Percentiles rank a stretch among this genome's conserved stretches.
These are phyloP conservation scores for Hirschioporus abietinus DNA, from an alignment of 768 basidiomycete species.

Conservation along the genomic window DNA sequence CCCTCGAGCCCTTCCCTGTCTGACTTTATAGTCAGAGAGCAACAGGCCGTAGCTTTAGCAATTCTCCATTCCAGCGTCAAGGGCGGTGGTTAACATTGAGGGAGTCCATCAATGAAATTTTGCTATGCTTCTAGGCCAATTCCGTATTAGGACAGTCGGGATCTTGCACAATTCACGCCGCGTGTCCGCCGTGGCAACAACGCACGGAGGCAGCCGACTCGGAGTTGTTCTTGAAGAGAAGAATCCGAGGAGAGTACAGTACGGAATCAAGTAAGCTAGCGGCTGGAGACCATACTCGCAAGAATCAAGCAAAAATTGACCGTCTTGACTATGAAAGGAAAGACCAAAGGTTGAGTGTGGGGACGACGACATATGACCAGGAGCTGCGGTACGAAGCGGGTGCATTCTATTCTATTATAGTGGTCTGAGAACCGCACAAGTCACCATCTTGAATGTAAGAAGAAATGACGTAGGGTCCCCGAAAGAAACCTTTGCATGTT, in stretches of 20 bases:
- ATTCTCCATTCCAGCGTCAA: background rate
- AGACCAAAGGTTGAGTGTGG: background rate
- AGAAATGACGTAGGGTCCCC: background rate
- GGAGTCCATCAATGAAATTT: background rate
- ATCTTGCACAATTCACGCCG: too few relatives aligned
- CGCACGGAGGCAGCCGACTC: too few relatives aligned
- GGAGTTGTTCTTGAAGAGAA: too few relatives aligned
- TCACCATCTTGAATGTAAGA: background rate
- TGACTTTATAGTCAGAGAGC: too few relatives aligned
- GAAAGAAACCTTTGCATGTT: background rate
- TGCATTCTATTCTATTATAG: background rate
- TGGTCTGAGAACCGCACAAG: background rate
- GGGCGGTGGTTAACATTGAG: background rate
- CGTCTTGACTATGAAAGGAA: background rate
- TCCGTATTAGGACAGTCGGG: background rate
- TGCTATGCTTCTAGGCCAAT: background rate
- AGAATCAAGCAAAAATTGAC: too few relatives aligned
- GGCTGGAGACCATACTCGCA: too few relatives aligned
- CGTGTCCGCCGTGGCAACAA: too few relatives aligned
- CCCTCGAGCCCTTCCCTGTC: too few relatives aligned
- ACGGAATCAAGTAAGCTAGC: too few relatives aligned
- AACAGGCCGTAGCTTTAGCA: background rate
- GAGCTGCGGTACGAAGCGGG: background rate
- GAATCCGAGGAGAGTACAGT: too few relatives aligned
- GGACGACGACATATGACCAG: background rate